Evolutionary conservation across 2,329 filamentous ascomycete genomes (phyloP), one percentile per base, ranked within the genome.

Genomic region (Dactylellina drechsleri): DNA sequence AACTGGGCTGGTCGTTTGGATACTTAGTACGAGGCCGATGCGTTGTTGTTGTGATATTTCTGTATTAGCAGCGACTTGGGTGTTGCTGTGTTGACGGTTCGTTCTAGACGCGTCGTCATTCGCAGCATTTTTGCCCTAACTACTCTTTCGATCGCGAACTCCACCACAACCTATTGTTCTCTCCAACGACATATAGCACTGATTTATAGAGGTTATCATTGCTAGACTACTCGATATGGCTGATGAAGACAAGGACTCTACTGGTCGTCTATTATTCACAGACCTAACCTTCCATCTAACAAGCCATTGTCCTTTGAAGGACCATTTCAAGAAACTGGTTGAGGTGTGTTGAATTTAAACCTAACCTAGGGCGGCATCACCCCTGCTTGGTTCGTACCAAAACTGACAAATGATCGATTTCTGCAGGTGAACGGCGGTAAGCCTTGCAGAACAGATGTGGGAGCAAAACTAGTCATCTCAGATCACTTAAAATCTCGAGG

Each of bases 401-500:
- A 43, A 28, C 45, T 53, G 45, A 41, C 18, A 52, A 10, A 1
- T 2, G 3, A 2, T 8, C 49, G 12, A 23, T 40, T 13, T 10
- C 18, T 31, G 28, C 53, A 70, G 68, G 31, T 28, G 16, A 77
- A 77, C 41, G 77, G 74, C 36, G 74, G 65, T n/a, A 76, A 59
- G 40, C 26, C 76, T 6, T 66, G 54, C 13, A 53, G 54, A 31
- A 73, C 71, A 1, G 75, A 77, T 6, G 50, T 31, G 40, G 52
- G 40, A 5, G 77, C 75, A 4, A 50, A 77, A 23, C 41, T 77
- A 16, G 57, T 71, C 15, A 72, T 77, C 28, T 76, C 87, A 18
- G 88, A 90, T 80, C 87, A 89, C 79, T 77, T 82, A 45, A 85
- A 82, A 76, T 75, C 71, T 0, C 84, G 83, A 73, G 83, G 86